Base-by-base conservation (phyloP, 2,329 filamentous ascomycete genomes). In the Xylariaceae sp. region DNA sequence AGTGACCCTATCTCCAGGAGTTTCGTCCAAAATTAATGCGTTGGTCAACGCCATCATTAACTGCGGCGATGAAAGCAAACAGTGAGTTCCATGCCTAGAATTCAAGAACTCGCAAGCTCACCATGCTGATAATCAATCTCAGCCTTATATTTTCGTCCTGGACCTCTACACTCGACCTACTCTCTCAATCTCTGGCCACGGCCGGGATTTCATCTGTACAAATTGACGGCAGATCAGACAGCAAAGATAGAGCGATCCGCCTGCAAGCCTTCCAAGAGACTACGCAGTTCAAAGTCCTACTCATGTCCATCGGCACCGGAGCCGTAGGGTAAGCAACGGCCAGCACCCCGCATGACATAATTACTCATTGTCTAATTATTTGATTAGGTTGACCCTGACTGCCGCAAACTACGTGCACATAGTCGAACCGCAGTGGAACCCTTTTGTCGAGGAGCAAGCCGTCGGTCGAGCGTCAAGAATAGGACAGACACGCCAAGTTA, bases 371-470 rank as follows among this genome's bases (percentile, higher is more conserved):
- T n/a, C n/a, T n/a, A n/a, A n/a, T n/a, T n/a, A n/a, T n/a, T n/a
- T n/a, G n/a, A n/a, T n/a, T n/a, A 65, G 64, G 17, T 49, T 71
- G 36, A 66, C 69, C 37, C 62, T 73, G 12, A 72, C 65, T 2
- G 64, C 58, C 40, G 71, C 72, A 7, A 68, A 63, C 16, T 57
- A 62, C 17, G 69, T 74, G 1, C 71, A 74, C 46, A 52, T 74
- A 1, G 49, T 74, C 2, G 71, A 74, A 45, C 72, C 72, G 0
- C 68, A 73, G 16, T 75, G 72, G 72, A 74, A 72, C 34, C 72
- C 72, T 1, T 71, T 69, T 63, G 60, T 60, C 0, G 73, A 75
- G 46, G 62, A 67, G 4, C 72, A 74, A 54, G 73, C 72, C 1
- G 57, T 74, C 6, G 70, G 67, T 11, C 63, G 72, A 3, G 68